Evolutionary conservation across 1,284 basidiomycete species (phyloP).

Genomic region (Coniferiporia weirii): DNA sequence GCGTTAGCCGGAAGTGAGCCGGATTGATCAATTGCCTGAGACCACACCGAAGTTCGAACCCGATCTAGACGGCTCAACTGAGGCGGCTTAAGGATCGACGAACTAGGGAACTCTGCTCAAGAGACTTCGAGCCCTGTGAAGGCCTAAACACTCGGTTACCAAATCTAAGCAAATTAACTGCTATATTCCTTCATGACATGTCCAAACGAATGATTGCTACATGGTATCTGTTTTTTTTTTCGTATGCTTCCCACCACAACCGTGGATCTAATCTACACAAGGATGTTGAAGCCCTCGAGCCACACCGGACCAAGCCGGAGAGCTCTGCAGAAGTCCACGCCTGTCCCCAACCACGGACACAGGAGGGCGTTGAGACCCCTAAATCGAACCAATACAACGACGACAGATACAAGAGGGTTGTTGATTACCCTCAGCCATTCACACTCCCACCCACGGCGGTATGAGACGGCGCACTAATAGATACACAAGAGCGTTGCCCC

Average conservation of each 20-base stretch:
- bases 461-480: neutral
- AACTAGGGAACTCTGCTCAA: no score
- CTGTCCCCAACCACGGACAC: slow-evolving; percentile 4
- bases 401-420: slow-evolving; percentile 6
- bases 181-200: neutral
- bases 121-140: no score
- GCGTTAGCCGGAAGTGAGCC: no score
- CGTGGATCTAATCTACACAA: slow-evolving; percentile 12
- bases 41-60: no score
- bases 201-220: slow-evolving; percentile 1
- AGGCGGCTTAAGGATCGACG: no score
- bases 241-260: neutral
- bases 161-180: no score
- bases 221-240: slow-evolving; percentile 7
- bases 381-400: neutral
- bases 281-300: slow-evolving; percentile 16
- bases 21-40: no score
- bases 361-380: slow-evolving; percentile 20
- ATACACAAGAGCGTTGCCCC: slow-evolving; percentile 4
- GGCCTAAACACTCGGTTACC: no score
- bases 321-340: slow-evolving; percentile 7
- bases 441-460: neutral
- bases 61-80: no score
- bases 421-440: slow-evolving; percentile 10
- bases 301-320: neutral